Evolutionary conservation across 1,284 basidiomycete species (phyloP), one percentile per base, ranked within the genome.

Genomic region (Rhodotorula sp.): DNA sequence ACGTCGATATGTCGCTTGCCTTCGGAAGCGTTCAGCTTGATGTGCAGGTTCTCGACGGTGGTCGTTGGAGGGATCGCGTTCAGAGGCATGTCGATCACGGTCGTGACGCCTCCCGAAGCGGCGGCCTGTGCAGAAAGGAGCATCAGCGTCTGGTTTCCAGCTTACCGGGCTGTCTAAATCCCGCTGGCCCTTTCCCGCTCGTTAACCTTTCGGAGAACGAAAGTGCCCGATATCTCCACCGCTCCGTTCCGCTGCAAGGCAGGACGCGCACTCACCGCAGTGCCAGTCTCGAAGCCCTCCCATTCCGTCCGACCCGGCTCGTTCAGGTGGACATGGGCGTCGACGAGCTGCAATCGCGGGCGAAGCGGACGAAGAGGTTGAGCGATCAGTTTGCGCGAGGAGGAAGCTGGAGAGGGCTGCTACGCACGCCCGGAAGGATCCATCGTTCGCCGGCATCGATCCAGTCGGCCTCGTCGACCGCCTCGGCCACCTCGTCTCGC

Each of bases 51-150:
- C 15, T 82, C 82, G 9, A 91, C 84, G 0, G 91, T 93, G 1
- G 91, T 94, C 0, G 94, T 96, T 0, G 94, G 92, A 0, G 94
- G 94, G 66, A 96, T 91, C 6, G 92, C 94, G 81, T 96, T 96
- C 66, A 96, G 83, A 2, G 94, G 94, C 94, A 96, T 96, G 81
- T 96, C 94, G 46, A 96, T 88, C 52, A 96, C 82, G 2, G 91
- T 92, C 8, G 94, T 96, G 34, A 96, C 87, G 17, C 94, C 94
- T 27, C 94, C 94, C 1, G 90, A 89, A 2, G 88, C 86, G 2
- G 94, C 94, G 27, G 94, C 94, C 67, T 85, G 82, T 19, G 2
- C 17, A 8, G 6, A 22, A 1, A 29, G 7, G 30, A 15, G 11
- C 17, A 3, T 10, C 29, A 27, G 27, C 22, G 13, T 5, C 24